Evolutionary conservation across 176 grass and related monocot species (phyloP).

Genomic region (Pontederia paniculata): DNA sequence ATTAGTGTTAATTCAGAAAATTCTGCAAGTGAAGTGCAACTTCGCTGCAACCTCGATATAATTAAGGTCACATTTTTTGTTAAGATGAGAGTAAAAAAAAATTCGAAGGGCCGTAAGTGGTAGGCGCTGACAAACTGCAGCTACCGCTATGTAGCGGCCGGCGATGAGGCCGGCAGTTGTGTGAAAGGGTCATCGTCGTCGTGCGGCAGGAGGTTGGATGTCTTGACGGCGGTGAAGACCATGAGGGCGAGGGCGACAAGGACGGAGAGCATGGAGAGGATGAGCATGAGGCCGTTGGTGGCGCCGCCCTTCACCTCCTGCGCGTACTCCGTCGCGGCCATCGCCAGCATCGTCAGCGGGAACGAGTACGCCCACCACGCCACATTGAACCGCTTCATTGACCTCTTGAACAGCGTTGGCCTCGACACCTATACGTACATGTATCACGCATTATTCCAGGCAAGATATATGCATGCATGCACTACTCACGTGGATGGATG

Average conservation of each 20-base stretch:
- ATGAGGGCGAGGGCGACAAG: constrained; percentile 4
- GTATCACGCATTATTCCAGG: neutral
- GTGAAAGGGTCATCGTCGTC: neutral
- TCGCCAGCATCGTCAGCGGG: constrained; percentile 42
- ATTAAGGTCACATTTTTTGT: too few relatives aligned
- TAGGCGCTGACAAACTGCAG: too few relatives aligned
- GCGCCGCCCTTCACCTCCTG: constrained; percentile 20
- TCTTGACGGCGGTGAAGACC: neutral
- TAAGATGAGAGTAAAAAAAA: too few relatives aligned
- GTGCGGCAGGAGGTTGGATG: neutral
- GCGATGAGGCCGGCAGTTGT: too few relatives aligned
- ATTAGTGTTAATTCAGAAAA: too few relatives aligned
- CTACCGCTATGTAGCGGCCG: too few relatives aligned
- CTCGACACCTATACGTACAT: constrained; percentile 17
- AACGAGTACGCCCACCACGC: constrained; percentile 86
- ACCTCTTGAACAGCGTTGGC: constrained; percentile 34
- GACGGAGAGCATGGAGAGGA: constrained; percentile 4
- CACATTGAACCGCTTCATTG: constrained; percentile 29
- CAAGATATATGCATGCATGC: neutral
- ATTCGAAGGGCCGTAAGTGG: too few relatives aligned
- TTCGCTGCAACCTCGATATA: too few relatives aligned
- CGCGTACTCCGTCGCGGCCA: constrained; percentile 43
- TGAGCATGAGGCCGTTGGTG: neutral
- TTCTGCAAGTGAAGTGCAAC: too few relatives aligned
- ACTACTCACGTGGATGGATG: too few relatives aligned